Base-by-base conservation (phyloP, 345 rosid genomes). In the Camelina laxa region DNA sequence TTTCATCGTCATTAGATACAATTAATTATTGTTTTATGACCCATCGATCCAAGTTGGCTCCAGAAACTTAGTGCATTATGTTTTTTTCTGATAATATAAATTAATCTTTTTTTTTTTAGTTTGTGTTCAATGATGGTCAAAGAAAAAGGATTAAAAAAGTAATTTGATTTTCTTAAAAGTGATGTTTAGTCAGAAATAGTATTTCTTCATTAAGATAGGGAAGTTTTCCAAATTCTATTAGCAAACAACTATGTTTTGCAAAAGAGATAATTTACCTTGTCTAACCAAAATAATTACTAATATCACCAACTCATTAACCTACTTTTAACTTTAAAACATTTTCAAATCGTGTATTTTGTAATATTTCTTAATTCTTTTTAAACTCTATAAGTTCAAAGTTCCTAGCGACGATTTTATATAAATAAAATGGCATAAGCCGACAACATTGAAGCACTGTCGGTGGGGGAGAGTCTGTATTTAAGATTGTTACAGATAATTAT, bases 361-460 rank as follows among this genome's bases (percentile, higher is more conserved):
- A 16, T 42, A 72, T 54, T 19, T 41, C 9, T 45, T n/a, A 30
- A 7, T 13, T 67, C 1, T 4, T 27, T 27, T 6, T 31, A 31
- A 33, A 7, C 36, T 33, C 36, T n/a, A n/a, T n/a, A 27, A 47
- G 59, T 20, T 36, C 22, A 48, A 67, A 60, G 16, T 16, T 67
- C 31, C 11, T 49, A 24, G 39, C 7, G 10, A 50, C 1, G 61
- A 49, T 30, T 50, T 67, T 33, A n/a, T 33, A 7, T 6, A 30
- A 41, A 51, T 38, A 69, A 27, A 57, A 58, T 62, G 36, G 24
- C 55, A 55, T 55, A 69, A 62, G 71, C 80, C 75, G 80, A 72
- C 76, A 71, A 64, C 76, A 50, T 58, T 59, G 81, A 71, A 77
- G 57, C 77, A 65, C 38, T 77, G 81, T 77, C 81, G 73, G 77